Evolutionary conservation across 495 filamentous ascomycete genomes (phyloP), one percentile per base, ranked within the genome.

Genomic region (Tuber indicum): DNA sequence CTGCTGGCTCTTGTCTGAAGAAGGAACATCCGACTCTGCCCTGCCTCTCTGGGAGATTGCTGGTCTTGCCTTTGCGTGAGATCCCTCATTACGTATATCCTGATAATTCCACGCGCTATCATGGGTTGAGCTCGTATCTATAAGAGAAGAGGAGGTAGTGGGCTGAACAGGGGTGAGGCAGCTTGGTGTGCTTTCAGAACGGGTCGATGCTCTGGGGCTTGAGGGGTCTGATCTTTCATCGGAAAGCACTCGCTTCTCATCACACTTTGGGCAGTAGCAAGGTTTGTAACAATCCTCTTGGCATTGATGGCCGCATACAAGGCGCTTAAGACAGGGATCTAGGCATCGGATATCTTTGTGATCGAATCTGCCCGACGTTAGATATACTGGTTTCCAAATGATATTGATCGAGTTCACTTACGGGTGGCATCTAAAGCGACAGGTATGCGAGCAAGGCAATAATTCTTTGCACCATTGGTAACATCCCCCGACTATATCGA

Each of bases 401-500:
- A 46, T 36, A 41, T n/a, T 44, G 32, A 26, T 12, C 43, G 32
- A 41, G 19, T 76, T 8, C 19, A 74, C 78, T 80, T 44, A 86
- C 76, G 88, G 85, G 81, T 90, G 88, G 73, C 88, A 90, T 52
- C 58, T 80, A 17, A 87, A 75, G 44, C 75, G 70, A 79, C 88
- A 90, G 26, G 36, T 52, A 78, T 90, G 88, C 10, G 86, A 85
- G 80, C 88, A 90, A 0, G 78, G 79, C 19, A 88, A 78, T 23
- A 17, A 77, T 46, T 86, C 86, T 4, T 78, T 75, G 77, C 91
- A 93, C 9, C 72, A 82, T 73, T 79, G 39, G 71, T 87, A 78
- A 81, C 91, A 93, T 0, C 91, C 91, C 21, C 91, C 91, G 62
- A 85, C 83, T 49, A 86, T 85, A n/a, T 85, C 85, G n/a, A 86